Conservation (phyloP, 2,329 filamentous ascomycete genomes). For the Balansia obtecta region DNA sequence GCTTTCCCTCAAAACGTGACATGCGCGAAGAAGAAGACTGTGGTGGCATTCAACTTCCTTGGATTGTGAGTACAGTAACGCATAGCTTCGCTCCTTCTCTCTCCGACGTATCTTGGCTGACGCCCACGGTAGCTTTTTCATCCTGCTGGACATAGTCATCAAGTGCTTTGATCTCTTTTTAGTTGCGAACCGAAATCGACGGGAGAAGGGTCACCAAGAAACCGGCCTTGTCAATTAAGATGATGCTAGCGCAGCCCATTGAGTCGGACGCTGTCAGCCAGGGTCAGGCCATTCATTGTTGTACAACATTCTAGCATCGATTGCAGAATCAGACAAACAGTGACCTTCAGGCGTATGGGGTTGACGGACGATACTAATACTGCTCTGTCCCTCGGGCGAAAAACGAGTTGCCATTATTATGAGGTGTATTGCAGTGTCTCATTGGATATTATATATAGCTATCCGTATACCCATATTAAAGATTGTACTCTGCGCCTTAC, state of each 20-base stretch:
- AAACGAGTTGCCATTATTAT: background rate
- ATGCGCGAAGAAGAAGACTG: slow-evolving; percentile 11
- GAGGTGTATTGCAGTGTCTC: background rate
- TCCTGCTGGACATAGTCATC: background rate
- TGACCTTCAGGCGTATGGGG: background rate
- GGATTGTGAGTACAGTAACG: slow-evolving; percentile 10
- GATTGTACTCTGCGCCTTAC: background rate
- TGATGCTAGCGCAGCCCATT: background rate
- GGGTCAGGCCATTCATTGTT: no score
- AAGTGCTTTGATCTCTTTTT: background rate
- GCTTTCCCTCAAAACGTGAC: background rate
- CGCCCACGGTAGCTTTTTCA: background rate
- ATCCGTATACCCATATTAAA: background rate
- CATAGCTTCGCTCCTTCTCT: background rate
- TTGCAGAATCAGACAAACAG: background rate
- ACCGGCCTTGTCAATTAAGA: background rate
- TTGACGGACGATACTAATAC: background rate
- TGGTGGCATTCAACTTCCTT: slow-evolving; percentile 13
- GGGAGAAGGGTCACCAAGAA: background rate
- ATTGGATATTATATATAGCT: background rate
- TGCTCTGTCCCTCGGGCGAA: background rate
- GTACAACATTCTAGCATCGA: background rate
- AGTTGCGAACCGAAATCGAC: background rate
- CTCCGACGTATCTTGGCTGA: background rate
- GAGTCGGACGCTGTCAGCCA: background rate